Conservation (phyloP, 768 basidiomycete species). For the Mycena sanguinolenta region DNA sequence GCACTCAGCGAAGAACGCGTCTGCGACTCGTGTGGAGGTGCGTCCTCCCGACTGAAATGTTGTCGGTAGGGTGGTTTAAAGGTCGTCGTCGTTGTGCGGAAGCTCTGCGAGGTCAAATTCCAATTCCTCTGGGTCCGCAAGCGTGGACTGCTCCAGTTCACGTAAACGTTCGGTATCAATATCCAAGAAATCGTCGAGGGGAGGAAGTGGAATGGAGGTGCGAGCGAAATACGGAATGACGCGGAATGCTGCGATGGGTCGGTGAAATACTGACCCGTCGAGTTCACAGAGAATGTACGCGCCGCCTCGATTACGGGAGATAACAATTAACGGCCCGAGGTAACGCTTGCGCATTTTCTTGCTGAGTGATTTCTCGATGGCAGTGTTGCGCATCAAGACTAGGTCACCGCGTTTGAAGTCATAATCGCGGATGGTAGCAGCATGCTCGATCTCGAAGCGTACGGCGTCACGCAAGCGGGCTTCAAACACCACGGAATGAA, state of each 20-base stretch:
- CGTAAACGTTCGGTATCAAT: too few species aligned
- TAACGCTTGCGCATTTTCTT: constrained; percentile 45
- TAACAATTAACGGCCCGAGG: too few species aligned
- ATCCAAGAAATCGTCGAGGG: constrained; percentile 26
- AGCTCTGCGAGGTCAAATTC: too few species aligned
- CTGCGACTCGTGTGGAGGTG: neutral
- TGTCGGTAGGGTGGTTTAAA: neutral
- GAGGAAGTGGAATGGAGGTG: constrained; percentile 21
- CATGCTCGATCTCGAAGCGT: constrained; percentile 39
- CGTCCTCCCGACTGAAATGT: constrained; percentile 7
- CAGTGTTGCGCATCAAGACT: constrained; percentile 48
- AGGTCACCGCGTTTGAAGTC: constrained; percentile 46
- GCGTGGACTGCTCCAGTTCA: too few species aligned
- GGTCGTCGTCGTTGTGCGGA: too few species aligned
- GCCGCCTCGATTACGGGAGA: too few species aligned
- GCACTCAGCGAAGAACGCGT: too few species aligned
- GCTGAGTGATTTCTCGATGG: constrained; percentile 45
- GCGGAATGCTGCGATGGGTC: too few species aligned
- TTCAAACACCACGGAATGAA: constrained; percentile 26
- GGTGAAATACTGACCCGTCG: too few species aligned
- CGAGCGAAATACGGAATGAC: constrained; percentile 42
- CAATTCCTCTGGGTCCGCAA: too few species aligned
- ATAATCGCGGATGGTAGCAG: constrained; percentile 39
- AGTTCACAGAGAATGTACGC: too few species aligned
- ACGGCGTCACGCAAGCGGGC: constrained; percentile 32